These are phyloP conservation scores for Trichosporon sp. DNA, from an alignment of 1,284 basidiomycete genomes.

Conservation along the genomic window DNA sequence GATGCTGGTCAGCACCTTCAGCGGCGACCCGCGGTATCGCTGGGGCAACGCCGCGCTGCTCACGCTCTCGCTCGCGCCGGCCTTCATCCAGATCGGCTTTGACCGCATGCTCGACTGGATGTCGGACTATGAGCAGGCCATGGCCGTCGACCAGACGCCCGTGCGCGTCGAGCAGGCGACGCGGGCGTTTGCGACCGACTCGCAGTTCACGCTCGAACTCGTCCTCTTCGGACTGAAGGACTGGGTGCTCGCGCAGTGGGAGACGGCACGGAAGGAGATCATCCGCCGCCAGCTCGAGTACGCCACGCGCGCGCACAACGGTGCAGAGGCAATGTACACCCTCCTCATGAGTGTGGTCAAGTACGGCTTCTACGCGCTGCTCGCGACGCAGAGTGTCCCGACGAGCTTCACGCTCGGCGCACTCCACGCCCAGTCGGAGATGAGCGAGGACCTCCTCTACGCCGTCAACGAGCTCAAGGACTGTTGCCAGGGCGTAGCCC, in stretches of 20 bases:
- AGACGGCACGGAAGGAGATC: constrained; percentile 36
- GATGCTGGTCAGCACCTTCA: constrained; percentile 25
- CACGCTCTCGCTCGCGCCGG: constrained; percentile 25
- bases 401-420: constrained; percentile 70
- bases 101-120: neutral
- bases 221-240: constrained; percentile 75
- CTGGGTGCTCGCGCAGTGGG: constrained; percentile 77
- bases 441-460: constrained; percentile 56
- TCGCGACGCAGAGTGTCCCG: constrained; percentile 68
- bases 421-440: constrained; percentile 71
- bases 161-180: constrained; percentile 11
- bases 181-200: constrained; percentile 47
- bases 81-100: neutral
- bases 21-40: constrained; percentile 16
- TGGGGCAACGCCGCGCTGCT: constrained; percentile 20
- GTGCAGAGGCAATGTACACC: neutral
- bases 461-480: neutral
- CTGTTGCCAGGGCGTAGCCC: constrained; percentile 64
- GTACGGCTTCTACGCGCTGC: constrained; percentile 58
- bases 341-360: neutral
- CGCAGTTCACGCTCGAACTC: constrained; percentile 63
- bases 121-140: neutral
- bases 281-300: constrained; percentile 5
- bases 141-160: neutral
- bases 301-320: neutral